Conservation (phyloP, 129 eudicot genomes). For the Sambucus nigra region DNA sequence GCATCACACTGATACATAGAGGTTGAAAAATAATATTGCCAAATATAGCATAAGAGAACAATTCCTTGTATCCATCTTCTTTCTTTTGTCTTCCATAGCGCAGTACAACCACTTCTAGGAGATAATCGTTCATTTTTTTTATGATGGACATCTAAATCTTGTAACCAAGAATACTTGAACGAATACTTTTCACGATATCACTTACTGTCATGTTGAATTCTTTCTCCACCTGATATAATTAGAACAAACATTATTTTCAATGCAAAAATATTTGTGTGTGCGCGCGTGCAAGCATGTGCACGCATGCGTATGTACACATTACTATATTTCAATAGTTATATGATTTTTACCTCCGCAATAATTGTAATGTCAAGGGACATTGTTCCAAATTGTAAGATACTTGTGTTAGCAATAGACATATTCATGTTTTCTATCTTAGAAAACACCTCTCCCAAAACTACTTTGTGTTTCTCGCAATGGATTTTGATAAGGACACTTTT, state of each 20-base stretch:
- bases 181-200: neutral
- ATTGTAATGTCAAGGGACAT: conserved; percentile 13
- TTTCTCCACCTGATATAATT: neutral
- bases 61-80: too few relatives aligned
- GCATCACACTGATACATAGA: too few relatives aligned
- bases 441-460: conserved; percentile 5
- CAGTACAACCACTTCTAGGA: too few relatives aligned
- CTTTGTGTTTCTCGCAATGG: conserved; percentile 12
- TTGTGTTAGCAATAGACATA: conserved; percentile 5
- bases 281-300: neutral
- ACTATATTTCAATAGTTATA: neutral
- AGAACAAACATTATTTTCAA: too few relatives aligned
- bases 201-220: neutral
- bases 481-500: conserved; percentile 13
- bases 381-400: conserved; percentile 12
- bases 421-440: conserved; percentile 17
- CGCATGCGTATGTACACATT: neutral
- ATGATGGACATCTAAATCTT: too few relatives aligned
- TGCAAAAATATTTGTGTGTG: too few relatives aligned
- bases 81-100: too few relatives aligned
- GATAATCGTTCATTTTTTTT: too few relatives aligned
- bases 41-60: too few relatives aligned
- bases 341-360: conserved; percentile 14
- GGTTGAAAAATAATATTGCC: too few relatives aligned
- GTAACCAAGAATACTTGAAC: neutral